Conservation (phyloP, 1,284 basidiomycete genomes). For the Leccinum griseonigrum region DNA sequence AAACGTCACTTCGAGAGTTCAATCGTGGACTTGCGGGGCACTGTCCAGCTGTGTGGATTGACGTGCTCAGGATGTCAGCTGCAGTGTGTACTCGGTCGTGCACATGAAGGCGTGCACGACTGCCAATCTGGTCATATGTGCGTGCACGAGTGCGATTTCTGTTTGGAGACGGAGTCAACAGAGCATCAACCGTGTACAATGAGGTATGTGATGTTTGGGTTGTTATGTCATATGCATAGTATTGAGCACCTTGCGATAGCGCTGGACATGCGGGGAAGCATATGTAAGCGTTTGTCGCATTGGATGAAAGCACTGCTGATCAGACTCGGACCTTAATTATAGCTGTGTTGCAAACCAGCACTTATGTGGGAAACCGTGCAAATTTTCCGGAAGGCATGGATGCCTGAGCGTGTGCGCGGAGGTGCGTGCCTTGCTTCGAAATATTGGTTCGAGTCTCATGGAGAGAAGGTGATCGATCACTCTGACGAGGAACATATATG, state of each 20-base stretch:
- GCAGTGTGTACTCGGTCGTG: conserved; percentile 42
- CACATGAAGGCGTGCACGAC: conserved; percentile 46
- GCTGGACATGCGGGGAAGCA: conserved; percentile 57
- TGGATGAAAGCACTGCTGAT: background rate
- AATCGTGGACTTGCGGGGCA: conserved; percentile 43
- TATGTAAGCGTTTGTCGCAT: conserved; percentile 36
- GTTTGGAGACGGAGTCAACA: conserved; percentile 33
- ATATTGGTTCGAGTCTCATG: background rate
- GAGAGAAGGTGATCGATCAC: conserved; percentile 42
- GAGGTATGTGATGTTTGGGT: conserved; percentile 35
- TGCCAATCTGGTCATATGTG: conserved; percentile 52
- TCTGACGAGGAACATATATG: conserved; percentile 50
- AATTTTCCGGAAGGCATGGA: conserved; percentile 42
- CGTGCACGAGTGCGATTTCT: conserved; percentile 42
- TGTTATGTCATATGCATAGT: background rate
- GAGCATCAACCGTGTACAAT: conserved; percentile 39
- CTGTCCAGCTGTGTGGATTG: conserved; percentile 47
- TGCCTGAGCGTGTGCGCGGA: conserved; percentile 50
- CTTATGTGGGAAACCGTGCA: conserved; percentile 50
- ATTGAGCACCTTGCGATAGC: conserved; percentile 28
- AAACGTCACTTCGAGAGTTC: conserved; percentile 42
- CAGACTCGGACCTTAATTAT: background rate
- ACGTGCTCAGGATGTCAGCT: conserved; percentile 48
- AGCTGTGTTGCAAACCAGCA: conserved; percentile 51
- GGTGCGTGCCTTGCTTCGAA: conserved; percentile 28